These are phyloP conservation scores for Fusarium luffae DNA, from an alignment of 2,329 filamentous ascomycete genomes.

Conservation along the genomic window DNA sequence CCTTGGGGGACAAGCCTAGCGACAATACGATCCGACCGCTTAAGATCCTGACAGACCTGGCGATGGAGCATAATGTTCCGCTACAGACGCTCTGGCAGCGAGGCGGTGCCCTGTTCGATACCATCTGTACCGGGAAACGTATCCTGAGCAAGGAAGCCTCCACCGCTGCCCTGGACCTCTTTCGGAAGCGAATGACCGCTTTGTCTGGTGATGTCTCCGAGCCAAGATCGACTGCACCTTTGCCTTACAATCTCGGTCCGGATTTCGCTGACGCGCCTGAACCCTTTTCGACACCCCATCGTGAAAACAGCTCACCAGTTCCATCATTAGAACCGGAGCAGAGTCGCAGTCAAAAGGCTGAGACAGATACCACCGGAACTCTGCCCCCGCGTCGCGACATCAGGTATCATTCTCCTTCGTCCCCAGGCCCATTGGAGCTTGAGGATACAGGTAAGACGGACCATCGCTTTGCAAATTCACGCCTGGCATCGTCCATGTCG, in stretches of 20 bases:
- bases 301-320: neutral
- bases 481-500: no score
- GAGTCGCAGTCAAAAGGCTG: neutral
- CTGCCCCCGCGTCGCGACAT: fast-evolving
- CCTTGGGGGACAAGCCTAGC: neutral
- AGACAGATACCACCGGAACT: neutral
- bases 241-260: neutral
- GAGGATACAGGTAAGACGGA: neutral
- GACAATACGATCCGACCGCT: neutral
- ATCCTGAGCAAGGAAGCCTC: neutral
- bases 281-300: neutral
- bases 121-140: neutral
- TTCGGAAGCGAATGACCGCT: fast-evolving
- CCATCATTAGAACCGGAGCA: neutral
- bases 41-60: neutral
- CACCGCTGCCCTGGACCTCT: neutral
- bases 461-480: neutral
- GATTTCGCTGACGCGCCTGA: neutral
- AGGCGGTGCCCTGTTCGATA: neutral
- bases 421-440: neutral
- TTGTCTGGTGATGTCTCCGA: neutral
- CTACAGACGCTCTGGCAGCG: neutral
- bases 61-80: neutral
- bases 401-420: neutral
- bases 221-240: neutral